Evolutionary conservation across 345 rosid genomes (phyloP).

Genomic region (Dipteronia dyeriana): DNA sequence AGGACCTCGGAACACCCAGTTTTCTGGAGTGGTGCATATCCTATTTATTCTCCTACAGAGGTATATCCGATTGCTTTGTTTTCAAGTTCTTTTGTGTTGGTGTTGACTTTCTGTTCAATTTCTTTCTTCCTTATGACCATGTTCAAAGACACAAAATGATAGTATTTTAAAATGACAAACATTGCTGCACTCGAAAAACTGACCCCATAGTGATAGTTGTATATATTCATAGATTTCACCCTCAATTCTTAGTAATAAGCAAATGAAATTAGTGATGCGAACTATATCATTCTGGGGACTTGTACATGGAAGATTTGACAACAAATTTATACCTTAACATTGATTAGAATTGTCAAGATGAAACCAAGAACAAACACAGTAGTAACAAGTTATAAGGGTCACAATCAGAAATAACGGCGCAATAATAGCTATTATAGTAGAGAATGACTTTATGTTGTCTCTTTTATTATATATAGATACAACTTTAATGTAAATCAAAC

Average conservation of each 20-base stretch:
- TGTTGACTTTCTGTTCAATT: neutral
- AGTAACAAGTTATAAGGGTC: neutral
- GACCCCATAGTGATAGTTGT: neutral
- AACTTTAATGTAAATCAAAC: too few species aligned
- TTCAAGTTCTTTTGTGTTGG: neutral
- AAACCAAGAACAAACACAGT: neutral
- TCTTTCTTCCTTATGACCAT: neutral
- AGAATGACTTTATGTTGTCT: neutral
- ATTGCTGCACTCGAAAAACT: neutral
- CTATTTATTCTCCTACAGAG: constrained; percentile 54
- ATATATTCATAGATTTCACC: neutral
- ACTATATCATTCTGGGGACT: neutral
- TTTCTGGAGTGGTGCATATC: constrained; percentile 42
- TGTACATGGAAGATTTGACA: neutral
- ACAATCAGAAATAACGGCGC: neutral
- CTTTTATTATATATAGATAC: too few species aligned
- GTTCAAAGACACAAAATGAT: neutral
- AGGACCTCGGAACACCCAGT: constrained; percentile 56
- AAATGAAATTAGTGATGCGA: too few species aligned
- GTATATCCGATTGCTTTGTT: constrained; percentile 34
- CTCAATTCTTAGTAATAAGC: neutral
- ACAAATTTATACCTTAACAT: neutral
- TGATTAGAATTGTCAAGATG: constrained; percentile 3
- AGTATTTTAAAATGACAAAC: neutral
- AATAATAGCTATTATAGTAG: neutral